phyloP scores from a whole-genome alignment of 805 yeast genomes.

The Sugiyamaella floridensis region DNA sequence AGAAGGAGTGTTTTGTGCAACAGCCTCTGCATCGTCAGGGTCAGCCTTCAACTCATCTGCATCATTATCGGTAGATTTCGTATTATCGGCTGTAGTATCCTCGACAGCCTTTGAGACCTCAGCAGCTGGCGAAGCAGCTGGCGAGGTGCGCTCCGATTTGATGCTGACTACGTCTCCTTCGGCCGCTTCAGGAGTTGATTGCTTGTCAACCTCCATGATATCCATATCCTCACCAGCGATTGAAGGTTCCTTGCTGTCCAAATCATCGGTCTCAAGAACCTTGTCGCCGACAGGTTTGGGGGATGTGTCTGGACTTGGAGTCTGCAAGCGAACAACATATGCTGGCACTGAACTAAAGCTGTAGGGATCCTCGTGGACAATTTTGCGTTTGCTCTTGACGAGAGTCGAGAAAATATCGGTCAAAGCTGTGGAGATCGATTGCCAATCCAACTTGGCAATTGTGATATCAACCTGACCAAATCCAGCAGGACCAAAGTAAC shows the following conservation, averaged over 20 bases:
- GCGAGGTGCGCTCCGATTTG: no score
- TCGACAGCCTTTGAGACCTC: no score
- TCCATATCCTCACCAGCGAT: not conserved
- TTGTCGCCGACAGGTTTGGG: not conserved
- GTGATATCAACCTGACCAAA: conserved; percentile 10
- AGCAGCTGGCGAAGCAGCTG: no score
- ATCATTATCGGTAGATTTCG: not conserved
- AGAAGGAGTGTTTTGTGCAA: no score
- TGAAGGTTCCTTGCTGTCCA: not conserved
- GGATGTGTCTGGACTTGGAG: not conserved
- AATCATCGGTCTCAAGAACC: not conserved
- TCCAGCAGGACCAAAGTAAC: conserved; percentile 3
- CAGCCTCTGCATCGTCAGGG: not conserved
- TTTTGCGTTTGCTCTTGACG: conserved; percentile 12
- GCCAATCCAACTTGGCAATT: conserved; percentile 17
- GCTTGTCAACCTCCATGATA: no score
- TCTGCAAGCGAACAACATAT: conserved; percentile 7
- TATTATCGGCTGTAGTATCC: not conserved
- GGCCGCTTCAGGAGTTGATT: no score
- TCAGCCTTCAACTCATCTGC: not conserved
- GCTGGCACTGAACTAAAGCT: conserved; percentile 10
- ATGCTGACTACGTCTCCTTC: no score
- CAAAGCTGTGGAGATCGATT: conserved; percentile 11
- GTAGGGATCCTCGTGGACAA: conserved; percentile 16
- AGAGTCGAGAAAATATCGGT: conserved; percentile 12